Evolutionary conservation across 2,329 filamentous ascomycete species (phyloP).

Genomic region (Macrophomina pseudophaseolina): DNA sequence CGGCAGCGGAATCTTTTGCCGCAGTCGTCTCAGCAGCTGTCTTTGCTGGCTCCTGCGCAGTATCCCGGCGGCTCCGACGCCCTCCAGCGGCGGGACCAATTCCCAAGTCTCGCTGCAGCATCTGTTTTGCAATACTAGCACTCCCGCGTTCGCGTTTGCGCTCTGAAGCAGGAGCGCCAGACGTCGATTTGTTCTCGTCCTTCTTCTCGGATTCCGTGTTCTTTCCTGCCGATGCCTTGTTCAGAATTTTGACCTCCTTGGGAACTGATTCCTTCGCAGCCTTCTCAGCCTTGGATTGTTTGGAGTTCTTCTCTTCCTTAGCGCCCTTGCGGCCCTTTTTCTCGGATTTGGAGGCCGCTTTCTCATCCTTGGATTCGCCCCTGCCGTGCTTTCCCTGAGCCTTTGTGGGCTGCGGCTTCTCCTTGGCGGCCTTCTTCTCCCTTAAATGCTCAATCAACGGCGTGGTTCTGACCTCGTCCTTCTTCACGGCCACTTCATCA

Average conservation of each 20-base stretch:
- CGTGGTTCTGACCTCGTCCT: conserved; percentile 75
- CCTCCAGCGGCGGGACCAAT: conserved; percentile 54
- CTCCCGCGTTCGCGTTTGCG: conserved; percentile 61
- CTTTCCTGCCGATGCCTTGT: conserved; percentile 51
- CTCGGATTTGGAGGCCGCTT: conserved; percentile 49
- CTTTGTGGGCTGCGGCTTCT: conserved; percentile 52
- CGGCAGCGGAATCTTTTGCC: conserved; percentile 33
- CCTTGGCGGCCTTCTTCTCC: conserved; percentile 85
- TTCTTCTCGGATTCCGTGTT: conserved; percentile 32
- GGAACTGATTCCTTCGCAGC: conserved; percentile 63
- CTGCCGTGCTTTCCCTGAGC: conserved; percentile 58
- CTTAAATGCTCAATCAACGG: conserved; percentile 88
- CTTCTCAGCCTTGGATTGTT: conserved; percentile 57
- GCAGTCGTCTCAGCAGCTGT: conserved; percentile 35
- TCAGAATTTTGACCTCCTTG: conserved; percentile 65
- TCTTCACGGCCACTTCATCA: conserved; percentile 54
- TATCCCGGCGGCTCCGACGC: conserved; percentile 40
- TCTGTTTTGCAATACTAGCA: conserved; percentile 59
- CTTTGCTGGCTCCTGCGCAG: conserved; percentile 28
- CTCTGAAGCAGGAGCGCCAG: conserved; percentile 45
- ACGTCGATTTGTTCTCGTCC: conserved; percentile 26
- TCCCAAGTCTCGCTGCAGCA: conserved; percentile 67
- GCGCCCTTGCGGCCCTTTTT: conserved; percentile 44
- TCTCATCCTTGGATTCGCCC: conserved; percentile 68
- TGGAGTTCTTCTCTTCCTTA: conserved; percentile 49